Evolutionary conservation across 805 yeast species (phyloP).

Genomic region (Priceomyces carsonii): DNA sequence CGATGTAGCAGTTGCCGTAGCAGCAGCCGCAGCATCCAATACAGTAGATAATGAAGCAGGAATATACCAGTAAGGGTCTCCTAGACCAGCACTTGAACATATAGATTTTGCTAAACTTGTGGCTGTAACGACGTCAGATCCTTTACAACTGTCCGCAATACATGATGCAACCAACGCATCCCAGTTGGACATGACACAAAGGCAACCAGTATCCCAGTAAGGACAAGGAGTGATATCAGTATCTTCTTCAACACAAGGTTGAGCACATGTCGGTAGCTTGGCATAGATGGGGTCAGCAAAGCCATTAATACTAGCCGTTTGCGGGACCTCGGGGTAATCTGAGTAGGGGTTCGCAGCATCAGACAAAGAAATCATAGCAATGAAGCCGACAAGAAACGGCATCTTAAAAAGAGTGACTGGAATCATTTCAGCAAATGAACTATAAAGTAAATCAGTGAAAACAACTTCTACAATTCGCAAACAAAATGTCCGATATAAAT

Average conservation of each 20-base stretch:
- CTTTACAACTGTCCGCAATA: conserved; percentile 38
- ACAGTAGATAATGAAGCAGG: conserved; percentile 23
- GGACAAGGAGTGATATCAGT: conserved; percentile 44
- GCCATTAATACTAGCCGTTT: conserved; percentile 43
- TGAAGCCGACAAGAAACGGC: no score
- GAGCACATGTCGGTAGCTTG: conserved; percentile 38
- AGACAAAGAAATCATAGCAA: no score
- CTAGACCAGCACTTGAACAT: conserved; percentile 36
- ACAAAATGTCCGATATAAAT: no score
- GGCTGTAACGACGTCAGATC: conserved; percentile 27
- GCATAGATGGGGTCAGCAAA: conserved; percentile 39
- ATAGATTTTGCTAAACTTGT: conserved; percentile 30
- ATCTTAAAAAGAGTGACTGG: not conserved
- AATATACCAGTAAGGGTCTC: conserved; percentile 34
- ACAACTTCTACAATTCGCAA: no score
- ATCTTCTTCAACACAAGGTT: conserved; percentile 29
- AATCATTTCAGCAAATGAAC: no score
- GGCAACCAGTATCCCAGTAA: conserved; percentile 48
- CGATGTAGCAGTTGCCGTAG: conserved; percentile 15
- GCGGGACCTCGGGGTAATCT: conserved; percentile 35
- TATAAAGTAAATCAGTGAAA: no score
- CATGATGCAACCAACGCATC: conserved; percentile 35
- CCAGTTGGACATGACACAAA: conserved; percentile 42
- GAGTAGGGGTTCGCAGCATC: conserved; percentile 27
- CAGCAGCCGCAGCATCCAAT: conserved; percentile 25